Conservation (phyloP, 108 stramenopile genomes). For the Epithemia pelagica region DNA sequence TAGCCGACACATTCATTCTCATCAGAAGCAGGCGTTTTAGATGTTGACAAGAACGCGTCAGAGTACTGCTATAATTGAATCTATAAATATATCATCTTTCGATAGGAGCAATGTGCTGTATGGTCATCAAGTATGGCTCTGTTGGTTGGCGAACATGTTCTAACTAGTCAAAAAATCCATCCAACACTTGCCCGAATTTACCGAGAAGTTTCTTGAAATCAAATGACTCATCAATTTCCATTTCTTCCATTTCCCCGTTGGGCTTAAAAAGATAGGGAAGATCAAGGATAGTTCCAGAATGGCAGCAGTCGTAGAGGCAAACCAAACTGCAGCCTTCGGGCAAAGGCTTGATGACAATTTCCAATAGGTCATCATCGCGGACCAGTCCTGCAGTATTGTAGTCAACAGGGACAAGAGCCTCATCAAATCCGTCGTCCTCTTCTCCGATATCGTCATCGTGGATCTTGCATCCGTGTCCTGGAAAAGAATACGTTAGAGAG, state of each 20-base stretch:
- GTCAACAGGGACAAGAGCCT: slow-evolving; percentile 82
- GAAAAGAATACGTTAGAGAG: neutral
- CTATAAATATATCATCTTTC: too few species aligned
- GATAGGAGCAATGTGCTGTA: too few species aligned
- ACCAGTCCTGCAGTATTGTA: slow-evolving; percentile 54
- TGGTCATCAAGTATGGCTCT: too few species aligned
- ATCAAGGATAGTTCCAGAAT: slow-evolving; percentile 80
- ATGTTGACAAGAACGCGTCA: too few species aligned
- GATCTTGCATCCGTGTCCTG: slow-evolving; percentile 64
- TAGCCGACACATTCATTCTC: too few species aligned
- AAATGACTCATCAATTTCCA: slow-evolving; percentile 40
- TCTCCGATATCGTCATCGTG: slow-evolving; percentile 41
- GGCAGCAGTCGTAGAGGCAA: slow-evolving; percentile 52
- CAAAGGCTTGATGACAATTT: slow-evolving; percentile 51
- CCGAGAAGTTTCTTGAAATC: slow-evolving; percentile 22
- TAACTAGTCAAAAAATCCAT: too few species aligned
- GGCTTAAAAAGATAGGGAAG: slow-evolving; percentile 60
- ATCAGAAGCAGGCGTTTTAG: too few species aligned
- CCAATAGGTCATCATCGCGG: slow-evolving; percentile 74
- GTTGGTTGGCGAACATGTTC: too few species aligned
- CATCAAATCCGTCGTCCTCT: slow-evolving; percentile 59
- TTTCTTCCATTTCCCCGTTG: slow-evolving; percentile 37
- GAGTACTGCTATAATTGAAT: too few species aligned
- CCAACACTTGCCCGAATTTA: too few species aligned
- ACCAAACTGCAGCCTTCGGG: slow-evolving; percentile 26